phyloP scores from a whole-genome alignment of 768 basidiomycete genomes.

The Russula compacta region DNA sequence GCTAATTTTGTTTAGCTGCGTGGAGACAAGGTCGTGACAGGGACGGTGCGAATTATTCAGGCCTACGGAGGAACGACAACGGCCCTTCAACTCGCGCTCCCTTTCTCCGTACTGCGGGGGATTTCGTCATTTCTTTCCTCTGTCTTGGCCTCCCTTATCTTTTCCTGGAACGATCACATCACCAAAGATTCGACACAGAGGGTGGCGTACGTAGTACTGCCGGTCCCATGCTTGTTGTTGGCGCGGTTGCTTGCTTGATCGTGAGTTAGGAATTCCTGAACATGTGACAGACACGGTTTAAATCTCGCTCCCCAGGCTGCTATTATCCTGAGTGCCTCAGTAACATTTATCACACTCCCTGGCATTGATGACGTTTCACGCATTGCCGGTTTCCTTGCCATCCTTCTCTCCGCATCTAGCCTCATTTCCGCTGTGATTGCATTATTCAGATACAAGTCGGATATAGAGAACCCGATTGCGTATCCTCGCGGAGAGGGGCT shows the following conservation, averaged over 20 bases:
- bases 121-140: conserved; percentile 51
- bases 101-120: conserved; percentile 42
- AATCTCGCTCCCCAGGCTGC: conserved; percentile 47
- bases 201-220: conserved; percentile 37
- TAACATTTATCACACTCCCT: conserved; percentile 73
- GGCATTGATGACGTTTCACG: conserved; percentile 57
- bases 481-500: conserved; percentile 45
- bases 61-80: not conserved
- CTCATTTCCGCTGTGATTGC: conserved; percentile 63
- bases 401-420: conserved; percentile 58
- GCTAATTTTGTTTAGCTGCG: conserved; percentile 5
- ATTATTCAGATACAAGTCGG: conserved; percentile 60
- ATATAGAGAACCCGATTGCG: conserved; percentile 43
- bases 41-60: conserved; percentile 17
- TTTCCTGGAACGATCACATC: conserved; percentile 47
- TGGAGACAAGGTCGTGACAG: conserved; percentile 14
- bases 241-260: conserved; percentile 40
- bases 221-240: conserved; percentile 52
- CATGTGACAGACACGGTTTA: conserved; percentile 1
- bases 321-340: conserved; percentile 69
- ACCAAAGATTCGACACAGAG: conserved; percentile 51
- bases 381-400: conserved; percentile 56
- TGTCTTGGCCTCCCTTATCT: conserved; percentile 77
- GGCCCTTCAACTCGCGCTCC: conserved; percentile 24
- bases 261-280: conserved; percentile 17